phyloP scores from a whole-genome alignment of 2,329 filamentous ascomycete species.

The Colletotrichum phormii region DNA sequence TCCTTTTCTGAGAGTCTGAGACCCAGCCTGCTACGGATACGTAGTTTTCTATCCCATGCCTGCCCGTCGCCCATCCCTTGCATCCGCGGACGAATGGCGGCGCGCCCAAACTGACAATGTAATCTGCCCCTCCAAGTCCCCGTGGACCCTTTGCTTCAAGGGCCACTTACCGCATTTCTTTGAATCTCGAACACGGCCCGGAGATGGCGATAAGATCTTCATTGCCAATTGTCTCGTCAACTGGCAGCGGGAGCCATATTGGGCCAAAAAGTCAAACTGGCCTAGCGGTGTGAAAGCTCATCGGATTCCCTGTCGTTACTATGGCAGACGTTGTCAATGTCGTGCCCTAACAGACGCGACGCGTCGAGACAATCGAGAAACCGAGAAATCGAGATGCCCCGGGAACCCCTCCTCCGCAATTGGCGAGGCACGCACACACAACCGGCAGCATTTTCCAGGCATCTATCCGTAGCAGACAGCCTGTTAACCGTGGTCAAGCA shows the following conservation, averaged over 20 bases:
- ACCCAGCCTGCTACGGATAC: background rate
- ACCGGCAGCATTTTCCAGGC: background rate
- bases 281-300: background rate
- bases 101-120: constrained; percentile 23
- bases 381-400: background rate
- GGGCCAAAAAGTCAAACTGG: background rate
- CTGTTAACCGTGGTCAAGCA: background rate
- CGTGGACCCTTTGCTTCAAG: constrained; percentile 16
- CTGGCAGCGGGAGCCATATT: constrained; percentile 9
- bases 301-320: background rate
- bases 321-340: background rate
- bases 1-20: constrained; percentile 5
- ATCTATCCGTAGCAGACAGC: constrained; percentile 8
- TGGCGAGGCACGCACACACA: background rate
- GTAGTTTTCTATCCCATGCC: constrained; percentile 2
- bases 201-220: constrained; percentile 30
- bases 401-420: constrained; percentile 8
- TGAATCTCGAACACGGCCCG: constrained; percentile 2
- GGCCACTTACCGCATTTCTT: constrained; percentile 16
- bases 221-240: constrained; percentile 12
- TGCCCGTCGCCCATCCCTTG: constrained; percentile 28
- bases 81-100: constrained; percentile 31
- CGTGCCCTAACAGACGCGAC: constrained; percentile 26
- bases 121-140: constrained; percentile 33
- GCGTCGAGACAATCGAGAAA: constrained; percentile 13